These are phyloP conservation scores for Tricladium varicosporioides DNA, from an alignment of 2,329 filamentous ascomycete species.

Conservation along the genomic window DNA sequence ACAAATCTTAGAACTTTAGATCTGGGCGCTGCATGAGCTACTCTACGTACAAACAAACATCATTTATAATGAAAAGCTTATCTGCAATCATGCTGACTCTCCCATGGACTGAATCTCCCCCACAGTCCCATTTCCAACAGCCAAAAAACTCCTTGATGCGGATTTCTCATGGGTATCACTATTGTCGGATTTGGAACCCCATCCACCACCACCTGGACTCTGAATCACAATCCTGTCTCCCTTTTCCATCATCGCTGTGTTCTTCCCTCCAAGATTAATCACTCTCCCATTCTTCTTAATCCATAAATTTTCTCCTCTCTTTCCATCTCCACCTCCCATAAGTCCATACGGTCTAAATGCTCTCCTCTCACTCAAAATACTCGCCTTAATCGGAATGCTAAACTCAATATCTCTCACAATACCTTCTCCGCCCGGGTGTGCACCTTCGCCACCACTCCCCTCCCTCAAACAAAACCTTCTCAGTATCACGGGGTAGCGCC, in stretches of 20 bases:
- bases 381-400: conserved; percentile 13
- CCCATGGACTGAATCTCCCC: no score
- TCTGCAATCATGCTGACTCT: no score
- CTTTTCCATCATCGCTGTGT: conserved; percentile 71
- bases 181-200: conserved; percentile 51
- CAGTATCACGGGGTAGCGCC: conserved; percentile 70
- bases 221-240: conserved; percentile 76
- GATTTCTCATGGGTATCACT: no score
- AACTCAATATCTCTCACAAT: conserved; percentile 68
- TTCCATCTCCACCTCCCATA: conserved; percentile 69
- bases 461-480: conserved; percentile 63
- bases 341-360: conserved; percentile 78
- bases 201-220: conserved; percentile 78
- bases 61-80: no score
- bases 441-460: conserved; percentile 61
- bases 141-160: no score
- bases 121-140: no score
- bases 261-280: conserved; percentile 77
- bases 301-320: conserved; percentile 41
- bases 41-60: no score
- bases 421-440: conserved; percentile 68
- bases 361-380: conserved; percentile 56
- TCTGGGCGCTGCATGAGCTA: no score
- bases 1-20: no score
- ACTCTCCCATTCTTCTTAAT: conserved; percentile 41